Evolutionary conservation across 164 flowering plant genomes (phyloP), one percentile per base, ranked within the genome.

Genomic region (Taxillus chinensis): DNA sequence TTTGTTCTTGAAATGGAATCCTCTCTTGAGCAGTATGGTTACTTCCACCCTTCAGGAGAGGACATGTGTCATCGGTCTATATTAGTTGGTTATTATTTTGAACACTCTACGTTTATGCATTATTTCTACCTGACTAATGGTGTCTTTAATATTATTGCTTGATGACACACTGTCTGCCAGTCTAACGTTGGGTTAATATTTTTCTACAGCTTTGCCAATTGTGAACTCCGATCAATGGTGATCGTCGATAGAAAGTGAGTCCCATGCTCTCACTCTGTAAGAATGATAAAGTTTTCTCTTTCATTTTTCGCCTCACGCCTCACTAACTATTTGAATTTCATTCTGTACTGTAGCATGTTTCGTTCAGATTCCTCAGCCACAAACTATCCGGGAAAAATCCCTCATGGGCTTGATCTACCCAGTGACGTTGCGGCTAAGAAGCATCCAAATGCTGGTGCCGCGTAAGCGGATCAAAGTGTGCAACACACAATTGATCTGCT

Each of bases 201-300:
- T 57, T 17, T 39, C 8, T 75, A 65, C 90, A 91, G 97, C 70
- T 91, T 91, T 74, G 80, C 85, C 9, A 91, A 90, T 70, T 88
- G 97, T 63, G 95, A 90, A 70, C 88, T 88, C 37, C 97, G 93
- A 2, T 86, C 96, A 6, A 45, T 91, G 77, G 87, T 91, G 57
- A 64, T 91, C 27, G 79, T 82, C 16, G 85, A 91, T 62, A 82
- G 63, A 74, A 60, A 85, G 97, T 86, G 63, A 79, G 83, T 27
- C 27, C 27, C 12, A 53, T 52, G 38, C 62, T 11, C 27, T 27
- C 27, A 27, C 27, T 27, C 59, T 2, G 37, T 49, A 54, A 27
- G 55, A 40, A 37, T 12, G 0, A 4, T 40, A 67, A 38, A n/a
- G 13, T 11, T 3, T 63, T 14, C 37, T 6, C 5, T 58, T 55